These are phyloP conservation scores for Pilasporangium apinafurcum DNA, from an alignment of 352 stramenopile genomes.

Conservation along the genomic window DNA sequence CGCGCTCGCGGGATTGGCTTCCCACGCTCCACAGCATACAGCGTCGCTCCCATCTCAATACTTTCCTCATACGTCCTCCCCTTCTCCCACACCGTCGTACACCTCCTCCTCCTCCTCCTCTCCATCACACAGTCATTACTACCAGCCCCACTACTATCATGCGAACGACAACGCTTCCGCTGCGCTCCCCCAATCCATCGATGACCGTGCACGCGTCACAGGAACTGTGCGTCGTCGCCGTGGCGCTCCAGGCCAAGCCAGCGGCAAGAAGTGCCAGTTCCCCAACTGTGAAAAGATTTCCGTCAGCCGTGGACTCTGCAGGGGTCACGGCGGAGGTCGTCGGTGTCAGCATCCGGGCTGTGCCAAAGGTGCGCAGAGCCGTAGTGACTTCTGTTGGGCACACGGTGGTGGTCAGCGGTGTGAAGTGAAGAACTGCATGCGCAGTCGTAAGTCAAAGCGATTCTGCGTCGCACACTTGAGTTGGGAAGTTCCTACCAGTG, in stretches of 20 bases:
- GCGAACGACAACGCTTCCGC: too few relatives aligned
- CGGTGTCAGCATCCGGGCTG: conserved; percentile 43
- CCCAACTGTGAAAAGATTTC: conserved; percentile 47
- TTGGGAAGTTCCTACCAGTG: conserved; percentile 20
- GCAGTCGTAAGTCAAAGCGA: conserved; percentile 52
- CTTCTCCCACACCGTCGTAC: conserved; percentile 22
- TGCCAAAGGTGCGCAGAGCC: conserved; percentile 46
- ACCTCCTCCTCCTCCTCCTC: background rate
- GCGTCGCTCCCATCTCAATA: conserved; percentile 2
- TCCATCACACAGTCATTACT: background rate
- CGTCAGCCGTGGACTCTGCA: conserved; percentile 50
- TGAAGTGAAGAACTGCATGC: conserved; percentile 48
- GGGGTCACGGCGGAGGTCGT: conserved; percentile 49
- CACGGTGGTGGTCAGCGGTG: conserved; percentile 63
- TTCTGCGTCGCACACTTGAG: conserved; percentile 55
- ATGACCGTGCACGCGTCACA: conserved; percentile 3
- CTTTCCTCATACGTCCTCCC: conserved; percentile 14
- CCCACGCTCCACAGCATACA: conserved; percentile 7
- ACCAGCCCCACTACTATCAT: background rate
- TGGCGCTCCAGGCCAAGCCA: conserved; percentile 15
- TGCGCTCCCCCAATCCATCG: conserved; percentile 4
- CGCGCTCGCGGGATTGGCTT: conserved; percentile 12
- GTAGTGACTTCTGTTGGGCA: conserved; percentile 54
- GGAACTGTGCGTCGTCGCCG: conserved; percentile 22
- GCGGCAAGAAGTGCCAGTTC: conserved; percentile 56